Evolutionary conservation across 2,329 filamentous ascomycete genomes (phyloP), one percentile per base, ranked within the genome.

Genomic region (Ceratocystis ficicola): DNA sequence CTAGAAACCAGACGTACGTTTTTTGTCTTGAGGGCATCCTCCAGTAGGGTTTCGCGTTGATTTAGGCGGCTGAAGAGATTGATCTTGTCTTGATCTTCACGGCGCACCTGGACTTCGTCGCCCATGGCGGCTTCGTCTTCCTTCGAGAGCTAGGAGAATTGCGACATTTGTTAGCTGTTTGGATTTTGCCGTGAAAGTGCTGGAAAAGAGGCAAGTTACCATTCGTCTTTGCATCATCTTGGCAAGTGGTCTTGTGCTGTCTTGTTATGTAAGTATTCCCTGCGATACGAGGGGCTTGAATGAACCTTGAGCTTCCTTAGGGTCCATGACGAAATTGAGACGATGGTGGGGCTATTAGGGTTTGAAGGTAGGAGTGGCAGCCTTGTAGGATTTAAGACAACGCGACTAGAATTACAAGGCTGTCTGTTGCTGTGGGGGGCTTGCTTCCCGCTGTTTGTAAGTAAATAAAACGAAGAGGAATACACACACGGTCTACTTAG

Each of bases 21-120:
- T 75, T 95, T 96, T 5, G 77, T 75, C 73, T 88, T 87, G 70
- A 97, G 77, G 71, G 94, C 86, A 61, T 95, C 91, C 73, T 95
- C 86, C 2, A 97, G 75, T 2, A 81, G 76, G 44, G 88, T 81
- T 74, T 96, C 89, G 63, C 89, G 87, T 74, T 95, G 90, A 75
- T 99, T 94, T 69, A 99, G 80, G 57, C 91, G 86, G 76, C 92
- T 96, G 81, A 99, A 99, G 70, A 86, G 87, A 78, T 99, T 99
- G 84, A 99, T 99, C 78, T 94, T 95, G 78, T 97, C 92, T 76
- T 99, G 94, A 75, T 99, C 94, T 75, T 97, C 92, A 73, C 92
- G 88, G 68, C 94, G 89, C 67, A 99, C 94, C 76, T 96, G 89
- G 71, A 91, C 87, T 74, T 99, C 94, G 70, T 94, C 88, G 68